Base-by-base conservation (phyloP, 2,329 filamentous ascomycete genomes). In the Neopestalotiopsis rosae region DNA sequence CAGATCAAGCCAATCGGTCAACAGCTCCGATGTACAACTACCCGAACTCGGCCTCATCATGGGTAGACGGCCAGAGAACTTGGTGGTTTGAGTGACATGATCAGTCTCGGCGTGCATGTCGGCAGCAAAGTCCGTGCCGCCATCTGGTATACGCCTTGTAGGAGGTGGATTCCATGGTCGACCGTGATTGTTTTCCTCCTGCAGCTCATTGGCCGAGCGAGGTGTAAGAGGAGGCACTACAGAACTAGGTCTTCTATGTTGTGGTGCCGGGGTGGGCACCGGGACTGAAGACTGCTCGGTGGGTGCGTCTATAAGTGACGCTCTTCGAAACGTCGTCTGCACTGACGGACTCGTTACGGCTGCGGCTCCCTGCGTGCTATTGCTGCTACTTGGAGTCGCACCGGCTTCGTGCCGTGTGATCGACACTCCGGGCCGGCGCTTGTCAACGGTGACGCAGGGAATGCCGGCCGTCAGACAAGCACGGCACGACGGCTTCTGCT, bases 1-100 rank as follows among this genome's bases (percentile, higher is more conserved):
- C n/a, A 69, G 20, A 24, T 69, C 66, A 13, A 69, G 59, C 66
- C 68, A 69, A 2, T 56, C 68, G 1, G 68, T 69, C 57, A 69
- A 61, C 14, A 68, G 42, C 34, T 69, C 68, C 14, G 62, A 20
- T 24, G 68, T 67, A 6, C 61, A 64, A 61, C 40, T 69, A 1
- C 66, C 66, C n/a, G 57, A 28, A 2, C 57, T 28, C 6, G 61
- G 68, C 5, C 61, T 59, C 24, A 69, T 5, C n/a, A 69, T 42
- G 7, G 66, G 68, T 38, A 68, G 14, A 32, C 59, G 77, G 0
- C 79, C 80, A 5, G 70, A 82, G 65, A 79, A 82, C 32, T 67
- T 68, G 2, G 69, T 58, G 4, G 49, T 61, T 24, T 58, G 67
- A 14, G 66, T 58, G 10, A 67, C 52, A 38, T 24, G n/a, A 17